A percentile compares a stretch with the other conserved stretches of the same genome.
phyloP scores from a whole-genome alignment of 1,139 yeast genomes.

The Magnusiomyces starmeri region DNA sequence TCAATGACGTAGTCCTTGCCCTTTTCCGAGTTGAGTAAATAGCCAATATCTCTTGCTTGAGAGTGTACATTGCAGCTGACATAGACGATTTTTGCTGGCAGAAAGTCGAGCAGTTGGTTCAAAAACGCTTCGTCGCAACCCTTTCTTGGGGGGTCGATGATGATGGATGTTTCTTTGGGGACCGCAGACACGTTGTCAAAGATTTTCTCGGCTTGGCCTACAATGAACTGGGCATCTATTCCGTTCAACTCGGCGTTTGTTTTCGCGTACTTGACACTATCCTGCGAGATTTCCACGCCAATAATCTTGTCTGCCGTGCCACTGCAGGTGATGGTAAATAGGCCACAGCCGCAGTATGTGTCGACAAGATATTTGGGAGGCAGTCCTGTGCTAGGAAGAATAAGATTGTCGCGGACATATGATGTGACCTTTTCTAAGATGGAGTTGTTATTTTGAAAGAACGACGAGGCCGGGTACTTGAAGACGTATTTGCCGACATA shows the following conservation, averaged over 20 bases:
- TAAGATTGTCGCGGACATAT: conserved; percentile 68
- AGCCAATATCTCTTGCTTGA: conserved; percentile 89
- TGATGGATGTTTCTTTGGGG: conserved; percentile 69
- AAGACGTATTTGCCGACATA: conserved; percentile 62
- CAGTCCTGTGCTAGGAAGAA: conserved; percentile 37
- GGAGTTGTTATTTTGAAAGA: conserved; percentile 92
- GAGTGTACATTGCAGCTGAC: conserved; percentile 96
- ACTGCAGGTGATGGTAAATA: conserved; percentile 83
- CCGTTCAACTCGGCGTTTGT: conserved; percentile 71
- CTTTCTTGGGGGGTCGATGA: conserved; percentile 94
- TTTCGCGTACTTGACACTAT: conserved; percentile 81
- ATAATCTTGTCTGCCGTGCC: conserved; percentile 70
- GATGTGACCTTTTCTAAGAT: conserved; percentile 75
- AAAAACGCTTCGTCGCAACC: conserved; percentile 89
- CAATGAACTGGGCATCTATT: conserved; percentile 72
- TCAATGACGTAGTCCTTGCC: conserved; percentile 53
- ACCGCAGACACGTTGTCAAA: conserved; percentile 75
- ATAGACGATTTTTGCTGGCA: conserved; percentile 82
- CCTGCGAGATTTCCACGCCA: conserved; percentile 93
- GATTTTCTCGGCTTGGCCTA: conserved; percentile 87
- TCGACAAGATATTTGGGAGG: conserved; percentile 68
- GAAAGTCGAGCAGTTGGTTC: conserved; percentile 72
- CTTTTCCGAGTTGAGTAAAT: conserved; percentile 56
- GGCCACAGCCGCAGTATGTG: conserved; percentile 96
- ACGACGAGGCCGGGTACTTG: conserved; percentile 87